These are phyloP conservation scores for Tuber aestivum DNA, from an alignment of 495 filamentous ascomycete species.

Conservation along the genomic window DNA sequence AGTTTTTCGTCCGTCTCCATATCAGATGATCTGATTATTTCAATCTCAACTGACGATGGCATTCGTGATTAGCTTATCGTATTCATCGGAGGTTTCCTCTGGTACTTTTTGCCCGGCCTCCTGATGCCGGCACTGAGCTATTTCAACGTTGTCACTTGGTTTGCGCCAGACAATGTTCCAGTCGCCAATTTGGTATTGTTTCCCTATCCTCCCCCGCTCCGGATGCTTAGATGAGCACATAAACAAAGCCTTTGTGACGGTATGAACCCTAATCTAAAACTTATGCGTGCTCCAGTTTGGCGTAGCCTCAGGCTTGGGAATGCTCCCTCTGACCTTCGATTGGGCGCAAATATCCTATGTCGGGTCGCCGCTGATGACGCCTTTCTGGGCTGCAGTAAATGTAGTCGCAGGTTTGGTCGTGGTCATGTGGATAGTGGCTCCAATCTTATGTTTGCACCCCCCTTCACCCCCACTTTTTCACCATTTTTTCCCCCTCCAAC, in stretches of 20 bases:
- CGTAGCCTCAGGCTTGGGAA: conserved; percentile 72
- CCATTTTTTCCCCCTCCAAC: not conserved
- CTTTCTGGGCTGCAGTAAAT: conserved; percentile 88
- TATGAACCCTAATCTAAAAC: conserved; percentile 10
- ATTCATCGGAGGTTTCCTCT: conserved; percentile 59
- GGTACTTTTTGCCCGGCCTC: conserved; percentile 83
- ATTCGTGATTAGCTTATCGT: conserved; percentile 44
- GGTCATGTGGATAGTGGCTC: conserved; percentile 85
- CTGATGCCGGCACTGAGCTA: conserved; percentile 81
- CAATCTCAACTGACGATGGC: conserved; percentile 7
- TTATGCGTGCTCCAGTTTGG: conserved; percentile 53
- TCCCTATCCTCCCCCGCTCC: not conserved
- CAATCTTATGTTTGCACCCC: conserved; percentile 55
- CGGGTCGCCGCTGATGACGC: conserved; percentile 75
- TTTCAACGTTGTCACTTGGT: conserved; percentile 88
- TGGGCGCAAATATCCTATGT: conserved; percentile 92
- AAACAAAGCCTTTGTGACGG: not conserved
- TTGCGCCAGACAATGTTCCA: conserved; percentile 69
- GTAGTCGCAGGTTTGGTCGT: conserved; percentile 76
- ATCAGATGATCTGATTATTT: conserved; percentile 37
- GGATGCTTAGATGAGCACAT: not conserved
- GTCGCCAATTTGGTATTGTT: conserved; percentile 60
- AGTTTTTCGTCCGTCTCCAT: conserved; percentile 62
- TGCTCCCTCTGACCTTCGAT: conserved; percentile 86
- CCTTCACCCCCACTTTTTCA: not conserved